Percentiles rank a stretch among this genome's conserved stretches.
Conservation (phyloP, 805 yeast genomes). For the Starmerella vaccinii region DNA sequence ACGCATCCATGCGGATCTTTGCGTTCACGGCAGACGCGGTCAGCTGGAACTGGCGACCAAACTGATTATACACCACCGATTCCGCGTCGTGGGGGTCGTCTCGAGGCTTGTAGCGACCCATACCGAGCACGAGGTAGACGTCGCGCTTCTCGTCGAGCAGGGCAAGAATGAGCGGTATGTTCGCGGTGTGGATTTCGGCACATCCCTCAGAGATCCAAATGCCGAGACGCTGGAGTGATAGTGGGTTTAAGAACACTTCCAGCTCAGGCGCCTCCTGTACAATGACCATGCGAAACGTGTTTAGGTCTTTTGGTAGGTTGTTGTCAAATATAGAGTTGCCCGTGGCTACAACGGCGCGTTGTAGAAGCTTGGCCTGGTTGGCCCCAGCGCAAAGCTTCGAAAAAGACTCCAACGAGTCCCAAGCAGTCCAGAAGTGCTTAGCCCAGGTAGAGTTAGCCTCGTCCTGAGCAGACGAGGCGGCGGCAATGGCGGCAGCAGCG, state of each 20-base stretch:
- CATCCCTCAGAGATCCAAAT: conserved; percentile 86
- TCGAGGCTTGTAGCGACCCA: conserved; percentile 70
- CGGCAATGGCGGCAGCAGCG: background rate
- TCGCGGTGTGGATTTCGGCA: conserved; percentile 59
- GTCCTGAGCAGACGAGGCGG: background rate
- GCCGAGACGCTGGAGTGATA: conserved; percentile 74
- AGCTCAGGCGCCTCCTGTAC: conserved; percentile 81
- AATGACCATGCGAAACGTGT: conserved; percentile 76
- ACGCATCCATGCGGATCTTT: conserved; percentile 81
- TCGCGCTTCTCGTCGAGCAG: conserved; percentile 61
- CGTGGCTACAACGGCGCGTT: conserved; percentile 71
- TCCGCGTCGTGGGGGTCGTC: conserved; percentile 26
- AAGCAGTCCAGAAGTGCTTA: conserved; percentile 57
- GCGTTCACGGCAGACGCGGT: conserved; percentile 80
- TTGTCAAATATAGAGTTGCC: conserved; percentile 87
- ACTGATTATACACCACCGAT: conserved; percentile 44
- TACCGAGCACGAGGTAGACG: conserved; percentile 78
- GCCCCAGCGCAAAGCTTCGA: conserved; percentile 58
- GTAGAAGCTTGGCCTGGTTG: conserved; percentile 73
- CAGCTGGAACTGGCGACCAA: conserved; percentile 84
- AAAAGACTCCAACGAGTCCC: conserved; percentile 50
- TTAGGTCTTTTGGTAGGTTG: conserved; percentile 62
- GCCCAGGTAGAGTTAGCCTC: conserved; percentile 48
- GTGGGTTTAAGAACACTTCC: conserved; percentile 69
- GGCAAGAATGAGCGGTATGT: conserved; percentile 76